Evolutionary conservation across 2,329 filamentous ascomycete genomes (phyloP), one percentile per base, ranked within the genome.

Genomic region (Aureobasidium sp.): DNA sequence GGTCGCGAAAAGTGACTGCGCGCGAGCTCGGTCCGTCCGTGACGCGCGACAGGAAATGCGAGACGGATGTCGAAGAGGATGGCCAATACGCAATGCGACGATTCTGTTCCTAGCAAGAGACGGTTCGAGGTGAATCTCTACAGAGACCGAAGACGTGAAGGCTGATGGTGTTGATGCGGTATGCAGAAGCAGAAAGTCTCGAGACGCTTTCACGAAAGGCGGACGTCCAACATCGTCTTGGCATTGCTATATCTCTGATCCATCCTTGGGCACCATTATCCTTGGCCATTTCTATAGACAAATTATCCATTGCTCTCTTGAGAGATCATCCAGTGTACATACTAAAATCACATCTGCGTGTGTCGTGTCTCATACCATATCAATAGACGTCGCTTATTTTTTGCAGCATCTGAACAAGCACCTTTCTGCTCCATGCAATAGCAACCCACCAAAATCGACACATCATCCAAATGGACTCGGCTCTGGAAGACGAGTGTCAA

Each of bases 401-500:
- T 5, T 27, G 23, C 43, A 29, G 23, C 17, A 35, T 25, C 46
- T 21, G 25, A 4, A 10, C 19, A 25, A 35, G 29, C 21, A 51
- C 8, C 13, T 15, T 15, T 13, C 11, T 51, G n/a, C 25, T 33
- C 3, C n/a, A 33, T 33, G 46, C 46, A 33, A 13, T 51, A 46
- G 7, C 15, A n/a, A 4, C 7, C 7, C 1, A 46, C 3, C 15
- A 46, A 9, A 50, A 15, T 8, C 29, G 10, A 53, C 1, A 21
- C 31, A 17, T 15, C n/a, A 25, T 53, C 49, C 23, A 21, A 21
- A 64, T 64, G 62, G 50, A 60, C 10, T 51, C 57, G 33, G 46
- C 55, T 53, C 80, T 93, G 27, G 72, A 74, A 51, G 89, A 94
- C 74, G 89, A 94, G 71, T 55, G 76, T 92, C 31, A 87, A 87